Evolutionary conservation across 139 green algal genomes (phyloP).

Genomic region (Limnomonas spitsbergensis): DNA sequence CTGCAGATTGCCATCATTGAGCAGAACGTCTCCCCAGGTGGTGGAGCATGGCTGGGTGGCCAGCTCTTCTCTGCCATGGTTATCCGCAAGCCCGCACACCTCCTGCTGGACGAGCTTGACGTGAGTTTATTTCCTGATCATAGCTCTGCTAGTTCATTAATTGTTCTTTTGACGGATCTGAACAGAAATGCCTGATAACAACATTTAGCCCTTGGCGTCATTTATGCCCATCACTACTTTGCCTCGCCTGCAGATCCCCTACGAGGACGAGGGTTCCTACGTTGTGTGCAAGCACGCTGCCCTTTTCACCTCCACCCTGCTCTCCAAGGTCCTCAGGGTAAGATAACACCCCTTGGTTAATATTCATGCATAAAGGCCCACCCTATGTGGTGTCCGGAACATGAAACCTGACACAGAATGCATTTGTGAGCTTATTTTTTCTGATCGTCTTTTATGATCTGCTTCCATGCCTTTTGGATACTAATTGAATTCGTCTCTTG

Average conservation of each 20-base stretch:
- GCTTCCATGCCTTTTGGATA: no score
- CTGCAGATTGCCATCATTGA: conserved; percentile 85
- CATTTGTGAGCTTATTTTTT: no score
- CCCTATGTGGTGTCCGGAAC: not conserved
- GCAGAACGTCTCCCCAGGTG: conserved; percentile 65
- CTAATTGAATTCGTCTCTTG: no score
- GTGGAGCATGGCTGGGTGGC: conserved; percentile 93
- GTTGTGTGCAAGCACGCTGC: conserved; percentile 96
- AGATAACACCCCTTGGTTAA: conserved; percentile 8
- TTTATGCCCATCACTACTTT: no score
- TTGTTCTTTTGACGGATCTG: not conserved
- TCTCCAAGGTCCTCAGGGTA: conserved; percentile 85
- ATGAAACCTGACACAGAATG: not conserved
- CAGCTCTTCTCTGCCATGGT: conserved; percentile 96
- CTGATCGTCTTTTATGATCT: no score
- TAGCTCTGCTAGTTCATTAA: not conserved
- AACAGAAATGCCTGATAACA: not conserved
- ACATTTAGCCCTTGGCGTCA: no score
- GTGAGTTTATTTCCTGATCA: conserved; percentile 27
- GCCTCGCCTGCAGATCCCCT: conserved; percentile 64
- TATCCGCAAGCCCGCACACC: conserved; percentile 90
- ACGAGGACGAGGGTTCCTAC: conserved; percentile 91
- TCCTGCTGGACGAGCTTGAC: conserved; percentile 81
- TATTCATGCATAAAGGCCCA: not conserved
- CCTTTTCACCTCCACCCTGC: conserved; percentile 90